Evolutionary conservation across 495 filamentous ascomycete genomes (phyloP).

Genomic region (Thermochaetoides thermophila): DNA sequence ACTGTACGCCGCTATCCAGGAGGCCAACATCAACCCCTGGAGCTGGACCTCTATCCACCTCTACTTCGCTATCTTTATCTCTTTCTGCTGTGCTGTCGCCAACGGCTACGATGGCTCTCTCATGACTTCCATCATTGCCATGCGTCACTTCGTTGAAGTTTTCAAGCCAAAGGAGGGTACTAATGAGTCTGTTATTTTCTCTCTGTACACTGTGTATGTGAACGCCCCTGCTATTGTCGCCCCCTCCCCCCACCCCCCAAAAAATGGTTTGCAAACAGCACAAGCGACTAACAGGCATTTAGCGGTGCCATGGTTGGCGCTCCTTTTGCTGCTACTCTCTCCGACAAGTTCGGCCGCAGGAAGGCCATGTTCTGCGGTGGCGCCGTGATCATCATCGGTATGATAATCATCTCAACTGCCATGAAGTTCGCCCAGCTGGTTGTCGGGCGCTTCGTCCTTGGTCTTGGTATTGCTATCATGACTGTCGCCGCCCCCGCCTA

Average conservation of each 20-base stretch:
- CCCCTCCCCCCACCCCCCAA: not conserved
- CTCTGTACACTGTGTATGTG: constrained; percentile 33
- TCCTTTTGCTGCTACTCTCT: constrained; percentile 29
- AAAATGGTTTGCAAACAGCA: not conserved
- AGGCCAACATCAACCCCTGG: constrained; percentile 39
- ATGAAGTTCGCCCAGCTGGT: constrained; percentile 28
- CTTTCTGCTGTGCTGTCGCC: constrained; percentile 37
- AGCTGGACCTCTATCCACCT: constrained; percentile 39
- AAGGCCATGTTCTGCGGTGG: constrained; percentile 35
- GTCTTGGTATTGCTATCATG: constrained; percentile 36
- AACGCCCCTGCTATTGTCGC: not conserved
- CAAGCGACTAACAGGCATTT: not conserved
- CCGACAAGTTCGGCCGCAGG: constrained; percentile 29
- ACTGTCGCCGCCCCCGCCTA: constrained; percentile 34
- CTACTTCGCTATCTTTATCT: constrained; percentile 34
- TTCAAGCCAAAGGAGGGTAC: constrained; percentile 24
- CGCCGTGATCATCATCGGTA: constrained; percentile 36
- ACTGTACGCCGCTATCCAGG: constrained; percentile 40
- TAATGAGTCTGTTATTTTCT: constrained; percentile 29
- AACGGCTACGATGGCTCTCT: constrained; percentile 38
- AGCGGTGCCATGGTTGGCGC: constrained; percentile 33
- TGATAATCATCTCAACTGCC: constrained; percentile 27
- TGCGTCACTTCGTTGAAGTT: constrained; percentile 22
- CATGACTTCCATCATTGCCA: constrained; percentile 29
- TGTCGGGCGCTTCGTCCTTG: constrained; percentile 36